Base-by-base conservation (phyloP, 306 rosid species). In the Medicago lupulina region DNA sequence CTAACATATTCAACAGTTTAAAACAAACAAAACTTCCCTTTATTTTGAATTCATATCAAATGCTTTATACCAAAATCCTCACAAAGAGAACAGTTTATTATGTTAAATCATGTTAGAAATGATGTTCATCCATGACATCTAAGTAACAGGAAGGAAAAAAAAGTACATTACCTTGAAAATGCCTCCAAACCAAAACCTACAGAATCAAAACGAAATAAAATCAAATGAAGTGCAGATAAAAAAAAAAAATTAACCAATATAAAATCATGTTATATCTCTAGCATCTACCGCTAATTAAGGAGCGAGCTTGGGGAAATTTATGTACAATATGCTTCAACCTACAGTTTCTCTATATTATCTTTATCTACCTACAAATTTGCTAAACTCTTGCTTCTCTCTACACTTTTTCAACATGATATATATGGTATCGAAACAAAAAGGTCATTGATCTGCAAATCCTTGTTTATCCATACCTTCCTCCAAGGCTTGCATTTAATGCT, bases 151-250 rank as follows among this genome's bases (percentile, higher is more conserved):
- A 76, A 13, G 31, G 8, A 23, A 13, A 36, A 62, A 67, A 8
- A 39, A 72, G 73, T 44, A 38, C 36, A 34, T 75, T 87, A 94
- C 98, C 98, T 94, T 94, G 89, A 89, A 94, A 78, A 91, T 28
- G 86, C 98, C 98, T 87, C 98, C 98, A 75, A 74, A 88, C 98
- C 98, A 94, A 89, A 94, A 94, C 98, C 98, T 93, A 73, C 71
- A 63, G 17, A 76, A 53, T 47, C 17, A 80, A 63, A 82, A 75
- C 28, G 18, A 38, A 83, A 69, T 67, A 71, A 49, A 47, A 71
- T 83, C 23, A 51, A 71, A 72, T 68, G 61, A 69, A 18, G 31
- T 10, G 76, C 19, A 53, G 14, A 83, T 64, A 44, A 67, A 65
- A 55, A 64, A n/a, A 13, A 77, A 60, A 16, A 18, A 76, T 18